Evolutionary conservation across 176 grass and related monocot species (phyloP), one percentile per base, ranked within the genome.

Genomic region (Dendrocalamus sinicus): DNA sequence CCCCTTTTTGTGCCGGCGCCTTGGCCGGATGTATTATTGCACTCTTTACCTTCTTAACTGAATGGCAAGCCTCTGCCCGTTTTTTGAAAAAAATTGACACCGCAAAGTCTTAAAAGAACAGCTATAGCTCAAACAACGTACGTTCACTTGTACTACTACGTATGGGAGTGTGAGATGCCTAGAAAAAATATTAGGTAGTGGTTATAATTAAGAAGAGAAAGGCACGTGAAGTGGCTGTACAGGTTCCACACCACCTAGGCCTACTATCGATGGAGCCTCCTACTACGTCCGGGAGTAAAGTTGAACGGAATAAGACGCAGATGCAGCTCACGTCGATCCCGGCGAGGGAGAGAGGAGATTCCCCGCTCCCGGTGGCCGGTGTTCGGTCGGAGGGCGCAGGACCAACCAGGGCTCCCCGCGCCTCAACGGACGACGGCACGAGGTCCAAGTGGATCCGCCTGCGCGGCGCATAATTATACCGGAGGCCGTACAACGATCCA

Each of bases 381-480:
- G 79, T 83, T 82, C 73, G 58, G 39, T 65, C 67, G 73, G 73
- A 73, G 79, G 89, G 84, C 79, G 80, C 67, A 83, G 59, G 50
- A 3, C 14, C 23, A 73, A 66, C n/a, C 30, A 43, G 67, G 5
- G 7, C 80, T 53, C 62, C 59, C 50, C 47, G 68, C 30, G 53
- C 43, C 44, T 4, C 30, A 10, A 35, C 30, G 60, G 47, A 65
- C 39, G 23, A 39, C 12, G 83, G 51, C 77, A 81, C 77, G 83
- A 82, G 72, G 67, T 10, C 84, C 53, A 87, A 79, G 80, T 79
- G 80, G 84, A 90, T 86, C 84, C 57, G 73, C 73, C 73, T 60
- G 79, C 79, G 67, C 74, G 39, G 67, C 67, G 24, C 59, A 78
- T 83, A 73, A 78, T 78, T 86, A 86, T 73, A 83, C 58, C 1